Base-by-base conservation (phyloP, 805 yeast species). In the Candida fluviatilis region DNA sequence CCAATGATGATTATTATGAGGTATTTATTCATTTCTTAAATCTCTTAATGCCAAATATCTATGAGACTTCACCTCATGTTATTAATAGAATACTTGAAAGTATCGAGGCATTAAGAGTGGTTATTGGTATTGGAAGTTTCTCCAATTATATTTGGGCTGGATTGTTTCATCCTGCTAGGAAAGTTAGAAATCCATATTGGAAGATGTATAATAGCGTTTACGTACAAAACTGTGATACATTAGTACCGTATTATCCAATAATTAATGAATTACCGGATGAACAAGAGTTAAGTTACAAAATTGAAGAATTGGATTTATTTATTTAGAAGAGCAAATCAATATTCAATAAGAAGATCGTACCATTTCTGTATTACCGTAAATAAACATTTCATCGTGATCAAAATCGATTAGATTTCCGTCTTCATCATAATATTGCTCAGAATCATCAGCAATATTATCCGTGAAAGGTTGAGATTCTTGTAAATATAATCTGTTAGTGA, bases 1-100 rank as follows among this genome's bases (percentile, higher is more conserved):
- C 90, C 0, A 69, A 74, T 39, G 95, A 87, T 48, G 95, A 83
- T 47, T 54, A 52, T 32, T 46, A 47, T 16, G 68, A 64, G 14
- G 85, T 88, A 0, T 88, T 93, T 64, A 56, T 87, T 8, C 96
- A 93, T 57, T 75, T 81, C 41, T 64, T 93, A 52, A 88, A 93
- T 55, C 67, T 90, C 36, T 59, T 93, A 15, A 62, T 89, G 60
- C 99, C 99, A 2, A 93, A 93, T 56, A 69, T 93, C 2, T 89
- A 78, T 55, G 99, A 91, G 58, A 85, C 96, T 0, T 89, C 97
- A 0, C 98, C 98, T 0, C 99, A 93, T 59, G 97, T 90, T 11
- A 89, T 90, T 40, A 72, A 68, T 7, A 76, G 98, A 47, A 80
- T 93, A 1, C 46, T 85, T 34, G 97, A 88, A 39, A 84, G 90